Conservation (phyloP, 345 rosid genomes). For the Brassica nigra region DNA sequence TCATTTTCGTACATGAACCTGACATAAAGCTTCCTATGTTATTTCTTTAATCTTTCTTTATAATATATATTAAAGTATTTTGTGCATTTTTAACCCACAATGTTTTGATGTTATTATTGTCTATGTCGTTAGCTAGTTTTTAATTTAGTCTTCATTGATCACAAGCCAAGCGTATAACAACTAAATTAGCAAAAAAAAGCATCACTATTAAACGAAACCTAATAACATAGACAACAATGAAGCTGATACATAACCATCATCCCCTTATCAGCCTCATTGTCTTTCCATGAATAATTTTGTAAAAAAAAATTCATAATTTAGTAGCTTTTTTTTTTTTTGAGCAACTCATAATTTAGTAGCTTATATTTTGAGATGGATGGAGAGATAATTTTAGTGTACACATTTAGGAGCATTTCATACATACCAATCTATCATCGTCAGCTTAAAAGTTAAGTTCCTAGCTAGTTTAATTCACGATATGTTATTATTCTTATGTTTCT, state of each 20-base stretch:
- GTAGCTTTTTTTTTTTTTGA: too few relatives aligned
- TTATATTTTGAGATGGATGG: not conserved
- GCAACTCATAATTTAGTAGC: too few relatives aligned
- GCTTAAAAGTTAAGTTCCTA: not conserved
- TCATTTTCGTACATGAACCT: conserved; percentile 37
- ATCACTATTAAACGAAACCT: not conserved
- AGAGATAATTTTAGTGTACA: not conserved
- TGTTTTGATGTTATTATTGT: not conserved
- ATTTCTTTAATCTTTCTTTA: conserved; percentile 14
- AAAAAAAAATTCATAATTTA: too few relatives aligned
- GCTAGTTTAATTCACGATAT: not conserved
- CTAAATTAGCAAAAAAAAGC: not conserved
- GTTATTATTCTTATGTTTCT: not conserved
- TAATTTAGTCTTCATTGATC: not conserved
- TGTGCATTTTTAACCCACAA: not conserved
- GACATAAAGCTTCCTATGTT: conserved; percentile 35
- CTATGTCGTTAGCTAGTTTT: conserved; percentile 1
- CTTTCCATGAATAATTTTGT: not conserved
- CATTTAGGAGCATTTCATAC: not conserved
- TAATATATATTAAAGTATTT: not conserved
- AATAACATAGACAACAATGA: not conserved
- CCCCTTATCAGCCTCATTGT: not conserved
- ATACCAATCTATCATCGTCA: not conserved
- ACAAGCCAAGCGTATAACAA: not conserved
- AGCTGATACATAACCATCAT: conserved; percentile 1